A percentile compares a stretch with the other conserved stretches of the same genome.
These are phyloP conservation scores for Epichloe elymi DNA, from an alignment of 2,329 filamentous ascomycete genomes.

Conservation along the genomic window DNA sequence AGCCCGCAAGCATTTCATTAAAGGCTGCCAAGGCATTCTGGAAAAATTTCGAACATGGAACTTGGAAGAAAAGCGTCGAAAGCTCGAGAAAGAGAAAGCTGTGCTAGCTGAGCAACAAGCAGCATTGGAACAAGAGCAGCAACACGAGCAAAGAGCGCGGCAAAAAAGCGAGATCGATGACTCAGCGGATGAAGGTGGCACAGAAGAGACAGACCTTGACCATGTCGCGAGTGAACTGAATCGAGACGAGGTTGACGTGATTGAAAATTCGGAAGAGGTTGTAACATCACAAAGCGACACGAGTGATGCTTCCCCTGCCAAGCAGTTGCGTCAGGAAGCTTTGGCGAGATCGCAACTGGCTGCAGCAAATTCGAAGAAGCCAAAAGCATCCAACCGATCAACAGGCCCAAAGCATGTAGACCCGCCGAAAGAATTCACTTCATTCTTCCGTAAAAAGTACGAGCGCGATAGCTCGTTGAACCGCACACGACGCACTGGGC, in stretches of 20 bases:
- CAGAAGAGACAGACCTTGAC: conserved; percentile 10
- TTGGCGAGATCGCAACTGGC: conserved; percentile 36
- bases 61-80: conserved; percentile 74
- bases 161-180: conserved; percentile 15
- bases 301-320: conserved; percentile 35
- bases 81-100: conserved; percentile 56
- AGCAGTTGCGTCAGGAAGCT: conserved; percentile 64
- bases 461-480: conserved; percentile 70
- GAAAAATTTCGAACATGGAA: conserved; percentile 84
- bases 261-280: conserved; percentile 8
- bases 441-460: conserved; percentile 77
- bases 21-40: conserved; percentile 66
- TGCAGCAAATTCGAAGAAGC: conserved; percentile 20
- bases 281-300: conserved; percentile 44
- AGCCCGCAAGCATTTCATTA: conserved; percentile 73
- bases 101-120: conserved; percentile 6
- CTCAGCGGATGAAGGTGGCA: conserved; percentile 23
- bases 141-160: conserved; percentile 14
- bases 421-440: conserved; percentile 55
- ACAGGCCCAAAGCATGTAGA: conserved; percentile 20
- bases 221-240: conserved; percentile 7
- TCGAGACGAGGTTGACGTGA: conserved; percentile 21
- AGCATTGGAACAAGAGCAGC: conserved; percentile 22
- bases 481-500: conserved; percentile 52
- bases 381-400: conserved; percentile 15